Conservation (phyloP, 306 rosid genomes). For the Vigna nakashimae region DNA sequence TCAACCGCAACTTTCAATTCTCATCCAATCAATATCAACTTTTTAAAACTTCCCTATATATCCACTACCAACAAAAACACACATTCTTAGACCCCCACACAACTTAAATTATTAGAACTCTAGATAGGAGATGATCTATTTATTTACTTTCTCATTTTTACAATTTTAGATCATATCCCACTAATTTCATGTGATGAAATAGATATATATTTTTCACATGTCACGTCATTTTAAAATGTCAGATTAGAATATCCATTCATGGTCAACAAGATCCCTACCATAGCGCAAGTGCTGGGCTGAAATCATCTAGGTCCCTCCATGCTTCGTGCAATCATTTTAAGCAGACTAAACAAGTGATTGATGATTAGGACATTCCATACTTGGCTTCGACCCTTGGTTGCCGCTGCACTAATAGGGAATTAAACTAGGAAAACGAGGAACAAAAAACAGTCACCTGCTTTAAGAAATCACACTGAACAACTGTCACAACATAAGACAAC, state of each 20-base stretch:
- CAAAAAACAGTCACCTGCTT: background rate
- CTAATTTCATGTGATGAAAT: background rate
- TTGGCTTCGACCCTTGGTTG: background rate
- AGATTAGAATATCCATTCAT: background rate
- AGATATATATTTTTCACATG: background rate
- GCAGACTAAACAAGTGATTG: constrained; percentile 13
- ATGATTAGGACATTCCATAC: background rate
- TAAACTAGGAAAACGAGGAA: background rate
- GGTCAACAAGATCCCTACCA: constrained; percentile 5
- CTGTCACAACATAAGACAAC: background rate
- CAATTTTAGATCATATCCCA: background rate
- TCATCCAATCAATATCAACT: background rate
- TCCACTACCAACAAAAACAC: background rate
- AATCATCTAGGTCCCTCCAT: constrained; percentile 21
- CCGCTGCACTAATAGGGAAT: background rate
- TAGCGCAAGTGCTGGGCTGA: constrained; percentile 22
- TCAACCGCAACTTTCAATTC: background rate
- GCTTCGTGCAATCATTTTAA: constrained; percentile 1
- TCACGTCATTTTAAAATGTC: background rate
- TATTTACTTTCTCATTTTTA: background rate
- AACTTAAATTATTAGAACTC: background rate
- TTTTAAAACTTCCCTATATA: background rate
- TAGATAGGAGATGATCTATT: background rate
- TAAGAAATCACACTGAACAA: background rate
- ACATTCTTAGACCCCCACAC: too few species aligned